Base-by-base conservation (phyloP, 805 yeast species). In the Spathaspora gorwiae region DNA sequence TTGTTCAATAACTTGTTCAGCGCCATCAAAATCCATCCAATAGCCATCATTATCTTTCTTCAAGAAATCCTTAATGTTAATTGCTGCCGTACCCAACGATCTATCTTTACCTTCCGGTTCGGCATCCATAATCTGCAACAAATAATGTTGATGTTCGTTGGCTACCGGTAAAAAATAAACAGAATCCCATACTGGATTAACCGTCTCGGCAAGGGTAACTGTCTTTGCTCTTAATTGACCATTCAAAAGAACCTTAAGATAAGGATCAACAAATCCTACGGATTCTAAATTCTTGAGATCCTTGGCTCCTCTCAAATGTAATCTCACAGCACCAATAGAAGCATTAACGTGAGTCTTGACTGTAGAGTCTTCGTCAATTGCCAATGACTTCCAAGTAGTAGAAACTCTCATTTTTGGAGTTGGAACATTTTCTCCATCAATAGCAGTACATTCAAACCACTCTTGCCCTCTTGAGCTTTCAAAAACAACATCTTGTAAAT, bases 261-360 rank as follows among this genome's bases (percentile, higher is more conserved):
- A 86, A 5, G 95, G 94, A 62, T 87, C 90, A 54, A 85, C 81
- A 46, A 76, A 79, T 45, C 94, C 92, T 42, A 84, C 76, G 12
- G 81, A 74, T 53, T 84, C 86, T 53, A 84, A 64, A 53, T 81
- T 69, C 53, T 74, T 68, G 53, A 82, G 64, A 35, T 79, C 76
- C 9, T 59, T 59, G 13, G 83, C 84, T 31, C 70, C 65, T 47
- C 81, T 73, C 40, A 87, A 54, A 54, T 79, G 81, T 34, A 87
- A 55, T 66, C 83, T 78, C 26, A 81, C 59, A 35, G 80, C 81
- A 53, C 92, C 95, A 49, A 87, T 69, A 35, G 92, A 81, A 11
- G 85, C 79, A 52, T 70, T 66, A 42, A 70, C 71, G 40, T 68
- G 65, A 11, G 72, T 66, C 41, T 72, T 66, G 1, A 71, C 66